phyloP scores from a whole-genome alignment of 2,329 filamentous ascomycete species.

The Aureobasidium sp. region DNA sequence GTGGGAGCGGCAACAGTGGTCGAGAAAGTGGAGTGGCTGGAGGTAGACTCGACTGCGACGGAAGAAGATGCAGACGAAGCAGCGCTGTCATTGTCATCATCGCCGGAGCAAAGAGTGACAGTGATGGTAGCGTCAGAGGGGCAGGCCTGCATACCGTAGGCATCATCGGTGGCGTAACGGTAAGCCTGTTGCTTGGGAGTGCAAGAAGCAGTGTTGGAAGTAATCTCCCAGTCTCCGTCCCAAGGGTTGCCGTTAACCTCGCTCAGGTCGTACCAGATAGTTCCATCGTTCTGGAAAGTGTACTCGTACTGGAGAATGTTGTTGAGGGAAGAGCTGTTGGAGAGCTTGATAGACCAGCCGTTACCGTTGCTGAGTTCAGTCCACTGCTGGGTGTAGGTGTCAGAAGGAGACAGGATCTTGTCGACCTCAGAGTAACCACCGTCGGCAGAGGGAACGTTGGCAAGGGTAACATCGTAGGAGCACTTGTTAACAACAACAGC shows the following conservation, averaged over 20 bases:
- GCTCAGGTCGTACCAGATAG: conserved; percentile 35
- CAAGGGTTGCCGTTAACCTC: conserved; percentile 34
- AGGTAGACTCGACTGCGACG: conserved; percentile 10
- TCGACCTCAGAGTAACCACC: conserved; percentile 23
- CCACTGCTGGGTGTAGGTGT: conserved; percentile 28
- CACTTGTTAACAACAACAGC: conserved; percentile 29
- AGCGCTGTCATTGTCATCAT: conserved; percentile 13
- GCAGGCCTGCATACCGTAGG: conserved; percentile 34
- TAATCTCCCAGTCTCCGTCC: conserved; percentile 32
- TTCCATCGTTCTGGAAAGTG: conserved; percentile 31
- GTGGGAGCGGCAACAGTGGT: conserved; percentile 14
- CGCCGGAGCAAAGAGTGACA: conserved; percentile 31
- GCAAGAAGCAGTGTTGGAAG: conserved; percentile 23
- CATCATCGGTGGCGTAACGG: conserved; percentile 33
- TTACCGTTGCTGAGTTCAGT: conserved; percentile 28
- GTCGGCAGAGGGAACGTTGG: conserved; percentile 25
- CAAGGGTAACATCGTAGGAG: conserved; percentile 27
- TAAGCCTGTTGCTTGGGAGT: conserved; percentile 31
- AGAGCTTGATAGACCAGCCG: conserved; percentile 36
- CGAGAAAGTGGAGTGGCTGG: conserved; percentile 18
- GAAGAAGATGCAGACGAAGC: conserved; percentile 18
- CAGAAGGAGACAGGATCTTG: conserved; percentile 22
- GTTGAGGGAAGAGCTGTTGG: conserved; percentile 23
- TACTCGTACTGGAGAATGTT: conserved; percentile 35
- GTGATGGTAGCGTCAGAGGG: conserved; percentile 27